Evolutionary conservation across 169 alveolate species (phyloP), one percentile per base, ranked within the genome.

Genomic region (Eimeria falciformis): DNA sequence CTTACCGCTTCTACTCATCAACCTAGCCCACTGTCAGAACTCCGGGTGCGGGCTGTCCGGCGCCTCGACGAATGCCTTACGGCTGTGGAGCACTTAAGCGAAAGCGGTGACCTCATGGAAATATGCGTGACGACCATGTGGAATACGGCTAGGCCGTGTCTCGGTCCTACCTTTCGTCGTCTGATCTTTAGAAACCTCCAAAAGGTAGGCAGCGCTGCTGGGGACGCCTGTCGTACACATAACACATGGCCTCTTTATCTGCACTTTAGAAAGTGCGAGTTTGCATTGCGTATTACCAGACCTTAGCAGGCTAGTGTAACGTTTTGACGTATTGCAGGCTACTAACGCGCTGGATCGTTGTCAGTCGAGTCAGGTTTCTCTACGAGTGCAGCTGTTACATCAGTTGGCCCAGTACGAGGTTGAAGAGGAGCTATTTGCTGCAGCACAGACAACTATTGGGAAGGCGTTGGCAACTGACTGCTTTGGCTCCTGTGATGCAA

Each of bases 11-110:
- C 90, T 45, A 27, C 55, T 29, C 73, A 68, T 45, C 77, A 81
- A 40, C 90, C 90, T 18, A n/a, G 90, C 62, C 90, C 90, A 33
- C 33, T 81, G 3, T 25, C 23, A 47, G 90, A 81, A 7, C 43
- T 37, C 77, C 75, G 90, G 9, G 55, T 81, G 90, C 90, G 56
- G 77, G 90, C 90, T 25, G 55, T 81, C 75, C 53, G 90, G 12
- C 90, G 90, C 77, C 77, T 81, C 17, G 90, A 56, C 62, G 77
- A 81, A 25, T 81, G 90, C 37, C 90, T 81, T 37, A 81, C 90
- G 27, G 47, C 90, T 56, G 25, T 81, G 40, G 90, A 58, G n/a
- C 90, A 81, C 53, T n/a, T 21, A 18, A 56, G 90, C 68, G 90
- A 81, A 68, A 81, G 45, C 33, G 77, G 90, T 29, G 90, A 81